Evolutionary conservation across 2,329 filamentous ascomycete species (phyloP).

Genomic region (Pseudopithomyces maydicus): DNA sequence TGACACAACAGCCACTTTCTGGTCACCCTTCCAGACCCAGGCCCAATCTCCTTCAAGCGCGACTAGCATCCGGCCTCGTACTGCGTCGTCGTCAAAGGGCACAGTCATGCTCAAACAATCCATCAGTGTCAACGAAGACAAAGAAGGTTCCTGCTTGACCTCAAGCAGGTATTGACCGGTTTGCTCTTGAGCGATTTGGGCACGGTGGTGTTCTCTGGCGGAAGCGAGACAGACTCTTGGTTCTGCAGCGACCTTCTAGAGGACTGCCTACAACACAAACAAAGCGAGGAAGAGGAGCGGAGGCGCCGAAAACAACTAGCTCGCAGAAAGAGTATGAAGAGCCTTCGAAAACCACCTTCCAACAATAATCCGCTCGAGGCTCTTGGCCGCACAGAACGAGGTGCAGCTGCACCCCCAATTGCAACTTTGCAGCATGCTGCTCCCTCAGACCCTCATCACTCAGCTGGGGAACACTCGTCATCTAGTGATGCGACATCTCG

Average conservation of each 20-base stretch:
- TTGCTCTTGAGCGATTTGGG: slow-evolving; percentile 88
- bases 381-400: slow-evolving; percentile 48
- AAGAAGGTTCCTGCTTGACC: slow-evolving; percentile 76
- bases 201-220: slow-evolving; percentile 80
- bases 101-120: slow-evolving; percentile 66
- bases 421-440: slow-evolving; percentile 50
- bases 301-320: slow-evolving; percentile 44
- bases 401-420: slow-evolving; percentile 48
- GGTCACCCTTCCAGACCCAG: slow-evolving; percentile 81
- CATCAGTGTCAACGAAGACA: slow-evolving; percentile 67
- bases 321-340: slow-evolving; percentile 63
- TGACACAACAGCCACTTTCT: slow-evolving; percentile 80
- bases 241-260: slow-evolving; percentile 67
- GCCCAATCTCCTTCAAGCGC: slow-evolving; percentile 67
- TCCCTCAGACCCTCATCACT: slow-evolving; percentile 45
- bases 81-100: slow-evolving; percentile 70
- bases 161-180: slow-evolving; percentile 80
- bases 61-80: slow-evolving; percentile 67
- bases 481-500: slow-evolving; percentile 52
- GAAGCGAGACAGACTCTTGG: slow-evolving; percentile 92
- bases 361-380: slow-evolving; percentile 49
- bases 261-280: slow-evolving; percentile 47
- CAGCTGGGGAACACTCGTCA: slow-evolving; percentile 52
- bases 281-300: slow-evolving; percentile 47
- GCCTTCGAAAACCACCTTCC: slow-evolving; percentile 52